These are phyloP conservation scores for Pseudogymnoascus sp. DNA, from an alignment of 2,329 filamentous ascomycete species.

Conservation along the genomic window DNA sequence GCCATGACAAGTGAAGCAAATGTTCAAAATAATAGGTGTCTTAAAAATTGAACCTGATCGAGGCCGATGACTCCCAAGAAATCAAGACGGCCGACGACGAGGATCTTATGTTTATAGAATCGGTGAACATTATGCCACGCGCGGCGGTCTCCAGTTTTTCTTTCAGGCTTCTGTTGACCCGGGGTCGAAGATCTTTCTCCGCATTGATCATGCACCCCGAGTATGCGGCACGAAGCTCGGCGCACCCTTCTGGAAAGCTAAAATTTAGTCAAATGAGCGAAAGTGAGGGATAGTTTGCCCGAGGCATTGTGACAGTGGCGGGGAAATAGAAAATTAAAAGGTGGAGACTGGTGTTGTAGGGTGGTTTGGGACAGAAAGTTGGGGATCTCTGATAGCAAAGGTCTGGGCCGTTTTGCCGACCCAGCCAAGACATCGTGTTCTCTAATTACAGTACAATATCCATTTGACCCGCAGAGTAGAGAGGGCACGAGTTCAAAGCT, in stretches of 20 bases:
- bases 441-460: neutral
- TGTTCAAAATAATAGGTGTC: neutral
- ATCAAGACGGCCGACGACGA: slow-evolving; percentile 7
- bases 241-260: neutral
- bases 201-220: slow-evolving; percentile 2
- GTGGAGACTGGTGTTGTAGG: neutral
- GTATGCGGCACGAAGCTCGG: neutral
- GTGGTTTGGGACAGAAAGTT: neutral
- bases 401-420: neutral
- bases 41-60: neutral
- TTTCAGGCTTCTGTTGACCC: neutral
- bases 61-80: neutral
- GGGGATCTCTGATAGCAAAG: neutral
- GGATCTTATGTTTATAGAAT: slow-evolving; percentile 9
- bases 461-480: neutral
- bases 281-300: neutral
- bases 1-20: slow-evolving; percentile 17
- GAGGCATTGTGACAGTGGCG: neutral
- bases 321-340: neutral
- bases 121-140: neutral
- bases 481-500: neutral
- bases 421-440: neutral
- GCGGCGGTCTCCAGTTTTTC: neutral
- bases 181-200: neutral
- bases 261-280: neutral